Evolutionary conservation across 805 yeast genomes (phyloP), one percentile per base, ranked within the genome.

Genomic region (Wickerhamomyces hampshirensis): DNA sequence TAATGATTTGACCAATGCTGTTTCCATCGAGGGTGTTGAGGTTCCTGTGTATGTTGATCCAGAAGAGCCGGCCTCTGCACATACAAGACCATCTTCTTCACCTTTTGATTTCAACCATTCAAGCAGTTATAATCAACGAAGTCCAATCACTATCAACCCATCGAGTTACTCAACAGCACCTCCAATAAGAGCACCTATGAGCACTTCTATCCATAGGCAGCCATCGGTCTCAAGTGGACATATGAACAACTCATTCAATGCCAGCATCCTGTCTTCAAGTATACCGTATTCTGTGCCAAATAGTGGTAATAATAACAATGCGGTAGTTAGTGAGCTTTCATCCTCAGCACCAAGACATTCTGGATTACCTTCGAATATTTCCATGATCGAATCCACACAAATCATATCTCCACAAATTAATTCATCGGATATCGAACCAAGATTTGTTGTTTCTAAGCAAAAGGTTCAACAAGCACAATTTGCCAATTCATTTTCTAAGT

Each of bases 401-500:
- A 76, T 84, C 38, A 78, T 77, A 36, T 81, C 89, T 0, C 93
- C 93, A 4, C 73, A 70, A 35, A 83, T 83, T 5, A 54, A 65
- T 28, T 52, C 75, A 14, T 65, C 69, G 12, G 70, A 77, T 23
- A 78, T 88, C n/a, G 96, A 87, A 54, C 84, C 94, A 12, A 69
- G 96, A 29, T 87, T 88, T 54, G 77, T 88, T 33, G 82, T 88
- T 27, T 84, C 94, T 9, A 77, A 85, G 50, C 93, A 82, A 42
- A 74, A 84, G 36, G 76, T 80, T 17, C 79, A 47, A 18, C 53
- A 47, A 14, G 49, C 42, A 10, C 53, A 48, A 29, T 41, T 44
- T 13, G 52, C 54, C 5, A 41, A 45, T 18, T 40, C 50, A 6
- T 30, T 43, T 27, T 46, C 56, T 1, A 50, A 50, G 21, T 42